Evolutionary conservation across 2,329 filamentous ascomycete genomes (phyloP), one percentile per base, ranked within the genome.

Genomic region (Xylaria digitata): DNA sequence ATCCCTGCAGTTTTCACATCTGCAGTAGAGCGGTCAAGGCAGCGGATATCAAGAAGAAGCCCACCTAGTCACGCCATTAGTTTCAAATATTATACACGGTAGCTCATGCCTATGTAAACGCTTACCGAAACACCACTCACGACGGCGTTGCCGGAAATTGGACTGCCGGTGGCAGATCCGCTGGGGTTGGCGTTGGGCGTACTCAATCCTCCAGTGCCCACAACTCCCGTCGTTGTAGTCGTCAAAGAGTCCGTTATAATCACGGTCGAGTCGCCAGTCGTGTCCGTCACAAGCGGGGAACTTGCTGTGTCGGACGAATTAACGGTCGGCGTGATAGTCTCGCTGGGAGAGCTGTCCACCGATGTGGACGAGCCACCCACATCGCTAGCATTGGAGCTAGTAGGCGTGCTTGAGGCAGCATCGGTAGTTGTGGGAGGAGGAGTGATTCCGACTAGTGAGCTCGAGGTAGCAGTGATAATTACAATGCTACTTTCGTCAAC

Each of bases 61-160:
- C 71, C 34, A 72, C 45, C 74, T 76, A 19, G 1, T 42, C 13
- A 48, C 37, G 11, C 46, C 19, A 61, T 75, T 64, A 75, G 70
- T 57, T 13, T 48, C 15, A n/a, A 17, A 7, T 37, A 19, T 26
- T 26, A 40, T 3, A 46, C 30, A 26, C 26, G 42, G 15, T 48
- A 30, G 40, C 17, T 43, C 37, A 19, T 42, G 48, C n/a, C n/a
- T 21, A n/a, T 21, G 45, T 34, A 53, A 57, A 48, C 45, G 37
- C 58, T 70, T 70, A 77, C 75, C 55, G 73, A 76, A 70, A 74
- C 62, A 40, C 68, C 63, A 55, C 55, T 72, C 30, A 68, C 43
- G 11, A 57, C 56, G 13, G 62, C 67, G 32, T 65, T 62, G 43
- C 68, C 73, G 8, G 66, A 49, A 32, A 74, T 62, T 8, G 73